A percentile compares a stretch with the other conserved stretches of the same genome.
Conservation (phyloP, 2,329 filamentous ascomycete species). For the Aspergillus sp. region DNA sequence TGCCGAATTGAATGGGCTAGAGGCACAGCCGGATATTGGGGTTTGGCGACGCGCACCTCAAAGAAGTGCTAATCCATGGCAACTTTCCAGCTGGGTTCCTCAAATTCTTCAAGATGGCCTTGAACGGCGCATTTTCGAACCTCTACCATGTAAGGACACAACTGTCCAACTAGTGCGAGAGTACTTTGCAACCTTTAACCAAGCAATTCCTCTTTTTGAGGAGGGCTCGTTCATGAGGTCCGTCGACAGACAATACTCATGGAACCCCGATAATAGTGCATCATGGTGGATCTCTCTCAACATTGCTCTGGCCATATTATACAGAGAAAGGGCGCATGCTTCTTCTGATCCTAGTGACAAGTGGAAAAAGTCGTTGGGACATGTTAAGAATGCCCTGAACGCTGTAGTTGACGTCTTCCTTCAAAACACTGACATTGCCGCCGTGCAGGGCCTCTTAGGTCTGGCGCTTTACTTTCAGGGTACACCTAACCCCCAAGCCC, state of each 20-base stretch:
- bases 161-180: constrained; percentile 15
- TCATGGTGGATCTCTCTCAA: constrained; percentile 25
- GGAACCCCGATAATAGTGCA: constrained; percentile 23
- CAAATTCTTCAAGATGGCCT: constrained; percentile 17
- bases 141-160: constrained; percentile 12
- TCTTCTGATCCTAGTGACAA: constrained; percentile 9
- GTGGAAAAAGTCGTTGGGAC: constrained; percentile 22
- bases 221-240: constrained; percentile 11
- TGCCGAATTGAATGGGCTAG: not conserved
- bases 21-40: constrained; percentile 6
- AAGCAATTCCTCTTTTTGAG: constrained; percentile 17
- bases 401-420: constrained; percentile 22
- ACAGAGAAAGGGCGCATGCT: constrained; percentile 18
- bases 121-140: constrained; percentile 15
- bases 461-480: constrained; percentile 26
- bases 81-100: constrained; percentile 20
- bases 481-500: constrained; percentile 25
- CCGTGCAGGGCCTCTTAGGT: constrained; percentile 24
- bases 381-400: constrained; percentile 25
- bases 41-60: constrained; percentile 6
- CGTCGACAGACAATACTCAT: constrained; percentile 22
- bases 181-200: constrained; percentile 19
- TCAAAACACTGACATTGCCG: constrained; percentile 18
- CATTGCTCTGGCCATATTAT: constrained; percentile 24
- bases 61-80: constrained; percentile 12